These are phyloP conservation scores for Chlorophyllum brunneum DNA, from an alignment of 768 basidiomycete species.

Conservation along the genomic window DNA sequence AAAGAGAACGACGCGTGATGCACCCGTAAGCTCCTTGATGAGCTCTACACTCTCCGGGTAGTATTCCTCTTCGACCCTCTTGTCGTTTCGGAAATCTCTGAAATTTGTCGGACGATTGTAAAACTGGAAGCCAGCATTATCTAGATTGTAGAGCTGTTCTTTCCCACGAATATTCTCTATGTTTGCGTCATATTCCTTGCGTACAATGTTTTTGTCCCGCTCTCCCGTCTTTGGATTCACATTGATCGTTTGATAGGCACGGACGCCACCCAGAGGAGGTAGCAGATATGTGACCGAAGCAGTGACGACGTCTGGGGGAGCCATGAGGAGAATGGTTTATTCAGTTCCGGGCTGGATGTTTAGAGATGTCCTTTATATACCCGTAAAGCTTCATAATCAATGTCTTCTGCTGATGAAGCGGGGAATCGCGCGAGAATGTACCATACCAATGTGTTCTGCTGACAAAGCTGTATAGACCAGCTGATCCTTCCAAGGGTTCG, in stretches of 20 bases:
- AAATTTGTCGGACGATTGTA: conserved; percentile 33
- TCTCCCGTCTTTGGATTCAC: conserved; percentile 19
- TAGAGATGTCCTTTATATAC: conserved; percentile 4
- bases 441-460: conserved; percentile 4
- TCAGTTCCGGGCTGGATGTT: no score
- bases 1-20: conserved; percentile 53
- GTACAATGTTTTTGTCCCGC: conserved; percentile 19
- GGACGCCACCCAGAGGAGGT: conserved; percentile 22
- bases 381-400: background rate
- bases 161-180: conserved; percentile 55
- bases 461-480: background rate
- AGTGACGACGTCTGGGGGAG: conserved; percentile 3
- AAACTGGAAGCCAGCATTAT: conserved; percentile 49
- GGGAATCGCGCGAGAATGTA: conserved; percentile 5
- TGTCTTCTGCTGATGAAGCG: conserved; percentile 3
- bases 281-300: conserved; percentile 13
- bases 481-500: background rate
- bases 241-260: conserved; percentile 23
- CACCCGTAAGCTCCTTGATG: conserved; percentile 55
- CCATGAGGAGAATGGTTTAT: background rate
- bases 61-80: conserved; percentile 48
- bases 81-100: conserved; percentile 32
- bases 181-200: conserved; percentile 23
- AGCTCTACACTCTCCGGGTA: conserved; percentile 55
- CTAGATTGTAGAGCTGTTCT: conserved; percentile 38